Evolutionary conservation across 1,139 yeast genomes (phyloP).

Genomic region (Sugiyamaella neomexicana): DNA sequence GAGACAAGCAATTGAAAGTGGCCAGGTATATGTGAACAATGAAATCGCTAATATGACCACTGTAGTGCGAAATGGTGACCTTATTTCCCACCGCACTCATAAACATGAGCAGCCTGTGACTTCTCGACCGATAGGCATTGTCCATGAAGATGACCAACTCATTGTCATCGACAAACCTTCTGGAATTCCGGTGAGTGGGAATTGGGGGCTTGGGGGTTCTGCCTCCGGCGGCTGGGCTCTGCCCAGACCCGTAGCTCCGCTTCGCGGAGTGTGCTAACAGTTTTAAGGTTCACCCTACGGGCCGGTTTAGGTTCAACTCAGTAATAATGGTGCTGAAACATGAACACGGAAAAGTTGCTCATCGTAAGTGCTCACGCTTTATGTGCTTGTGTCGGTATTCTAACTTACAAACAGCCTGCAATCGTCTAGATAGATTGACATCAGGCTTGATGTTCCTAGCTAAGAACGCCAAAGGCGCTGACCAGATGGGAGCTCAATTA

Average conservation of each 20-base stretch:
- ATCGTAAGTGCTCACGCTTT: conserved; percentile 45
- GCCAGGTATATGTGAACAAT: conserved; percentile 72
- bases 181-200: conserved; percentile 73
- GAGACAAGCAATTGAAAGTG: conserved; percentile 61
- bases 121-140: conserved; percentile 66
- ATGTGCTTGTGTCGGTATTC: not conserved
- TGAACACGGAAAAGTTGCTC: conserved; percentile 62
- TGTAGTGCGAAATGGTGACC: conserved; percentile 76
- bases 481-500: conserved; percentile 69
- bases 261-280: conserved; percentile 2
- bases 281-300: conserved; percentile 75
- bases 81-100: conserved; percentile 78
- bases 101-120: conserved; percentile 92
- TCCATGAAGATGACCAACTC: conserved; percentile 74
- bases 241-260: too few species aligned
- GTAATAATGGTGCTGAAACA: conserved; percentile 78
- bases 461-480: conserved; percentile 78
- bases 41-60: conserved; percentile 64
- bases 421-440: conserved; percentile 85
- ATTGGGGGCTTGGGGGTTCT: too few species aligned
- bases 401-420: conserved; percentile 53
- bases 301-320: conserved; percentile 83
- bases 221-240: too few species aligned
- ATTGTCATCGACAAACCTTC: conserved; percentile 92
- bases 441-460: conserved; percentile 95